These are phyloP conservation scores for Moringa oleifera DNA, from an alignment of 345 rosid genomes.

Conservation along the genomic window DNA sequence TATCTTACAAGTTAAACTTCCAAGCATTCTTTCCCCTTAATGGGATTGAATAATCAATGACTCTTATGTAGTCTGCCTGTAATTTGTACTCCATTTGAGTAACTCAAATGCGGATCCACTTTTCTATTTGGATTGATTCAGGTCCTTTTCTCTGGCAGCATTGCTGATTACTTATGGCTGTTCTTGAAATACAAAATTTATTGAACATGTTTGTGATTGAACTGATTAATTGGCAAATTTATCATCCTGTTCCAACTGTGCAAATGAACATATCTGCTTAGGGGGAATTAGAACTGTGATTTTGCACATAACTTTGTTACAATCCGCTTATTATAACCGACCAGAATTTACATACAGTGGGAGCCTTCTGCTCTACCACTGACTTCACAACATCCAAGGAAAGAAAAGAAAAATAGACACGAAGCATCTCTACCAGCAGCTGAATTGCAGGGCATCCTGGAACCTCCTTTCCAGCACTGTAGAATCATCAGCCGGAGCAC, in stretches of 20 bases:
- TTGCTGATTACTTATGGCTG: no score
- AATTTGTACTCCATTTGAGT: background rate
- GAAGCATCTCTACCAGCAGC: constrained; percentile 21
- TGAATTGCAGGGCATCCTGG: constrained; percentile 39
- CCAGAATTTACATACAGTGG: background rate
- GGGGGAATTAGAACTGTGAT: no score
- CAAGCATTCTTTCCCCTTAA: background rate
- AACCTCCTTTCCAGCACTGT: constrained; percentile 36
- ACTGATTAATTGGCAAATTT: no score
- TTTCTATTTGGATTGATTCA: no score
- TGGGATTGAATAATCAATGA: background rate
- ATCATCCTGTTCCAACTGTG: no score
- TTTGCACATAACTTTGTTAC: no score
- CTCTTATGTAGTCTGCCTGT: constrained; percentile 3
- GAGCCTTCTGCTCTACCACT: background rate
- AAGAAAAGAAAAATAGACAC: background rate
- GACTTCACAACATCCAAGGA: background rate
- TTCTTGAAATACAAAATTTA: no score
- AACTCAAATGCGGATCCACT: background rate
- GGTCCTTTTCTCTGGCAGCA: no score
- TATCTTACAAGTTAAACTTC: constrained; percentile 1
- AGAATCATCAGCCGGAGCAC: constrained; percentile 14
- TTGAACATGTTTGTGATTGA: no score
- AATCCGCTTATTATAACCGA: no score
- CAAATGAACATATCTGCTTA: no score